Evolutionary conservation across 2,329 filamentous ascomycete species (phyloP), one percentile per base, ranked within the genome.

Genomic region (Cordyceps pruinosa): DNA sequence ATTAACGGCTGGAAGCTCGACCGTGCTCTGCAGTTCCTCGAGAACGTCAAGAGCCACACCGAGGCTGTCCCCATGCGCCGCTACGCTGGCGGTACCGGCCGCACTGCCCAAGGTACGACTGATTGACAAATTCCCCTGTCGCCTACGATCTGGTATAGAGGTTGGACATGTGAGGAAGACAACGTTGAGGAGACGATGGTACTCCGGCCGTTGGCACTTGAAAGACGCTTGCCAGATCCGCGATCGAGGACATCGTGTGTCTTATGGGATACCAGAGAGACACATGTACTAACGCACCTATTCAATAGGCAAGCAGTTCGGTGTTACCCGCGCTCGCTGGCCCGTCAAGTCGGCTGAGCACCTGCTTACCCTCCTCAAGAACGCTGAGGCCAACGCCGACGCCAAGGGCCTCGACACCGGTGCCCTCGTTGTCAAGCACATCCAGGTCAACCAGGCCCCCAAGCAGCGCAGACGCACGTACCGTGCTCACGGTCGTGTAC

Each of bases 361-460:
- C 85, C 85, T 99, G 65, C 87, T 97, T 78, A 89, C 88, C 74
- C 90, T 99, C 71, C 89, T 99, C 71, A 94, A 92, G 86, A 96
- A 96, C 81, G 91, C 91, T 68, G 91, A 96, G 84, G 87, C 91
- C 81, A 96, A 96, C 79, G 91, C 91, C 75, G 92, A 96, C 71
- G 89, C 89, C 77, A 96, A 96, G 85, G 91, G 92, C 72, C 90
- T 96, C 73, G 91, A 99, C 81, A 97, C 92, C 74, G 87, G 87
- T 81, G 95, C 95, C 85, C 84, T 99, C 74, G 81, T 97, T 75
- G 89, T 99, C 82, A 97, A 97, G 90, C 95, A 97, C 89, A 99
- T 99, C 82, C 94, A 99, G 84, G 94, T 99, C 85, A 99, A 99
- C 90, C 94, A 99, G 85, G 95, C 94, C 70, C 94, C 94, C 73